A percentile compares a stretch with the other conserved stretches of the same genome.
These are phyloP conservation scores for Paramecium octaurelia DNA, from an alignment of 73 alveolate species.

Conservation along the genomic window DNA sequence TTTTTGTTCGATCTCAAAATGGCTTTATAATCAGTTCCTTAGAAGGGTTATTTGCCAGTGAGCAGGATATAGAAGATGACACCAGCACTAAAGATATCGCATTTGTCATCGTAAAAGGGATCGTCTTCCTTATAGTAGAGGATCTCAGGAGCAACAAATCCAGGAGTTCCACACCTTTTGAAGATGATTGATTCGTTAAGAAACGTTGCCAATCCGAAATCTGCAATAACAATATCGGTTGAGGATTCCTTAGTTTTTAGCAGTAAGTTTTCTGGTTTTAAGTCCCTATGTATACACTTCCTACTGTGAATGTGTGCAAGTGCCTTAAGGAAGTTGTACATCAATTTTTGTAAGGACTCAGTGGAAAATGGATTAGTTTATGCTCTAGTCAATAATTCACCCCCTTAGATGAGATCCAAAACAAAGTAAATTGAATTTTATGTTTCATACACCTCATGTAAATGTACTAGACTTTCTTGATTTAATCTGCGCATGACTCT, in stretches of 20 bases:
- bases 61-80: conserved; percentile 36
- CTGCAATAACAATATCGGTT: conserved; percentile 54
- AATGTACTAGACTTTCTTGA: conserved; percentile 27
- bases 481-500: conserved; percentile 54
- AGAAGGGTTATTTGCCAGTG: conserved; percentile 53
- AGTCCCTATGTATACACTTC: conserved; percentile 45
- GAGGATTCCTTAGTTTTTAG: conserved; percentile 14
- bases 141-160: conserved; percentile 65
- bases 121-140: conserved; percentile 57
- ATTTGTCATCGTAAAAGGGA: conserved; percentile 61
- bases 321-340: conserved; percentile 51
- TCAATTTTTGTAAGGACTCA: conserved; percentile 5
- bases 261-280: conserved; percentile 55
- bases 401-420: conserved; percentile 53
- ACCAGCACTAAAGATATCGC: conserved; percentile 62
- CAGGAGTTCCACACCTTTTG: conserved; percentile 65
- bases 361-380: background rate
- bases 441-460: conserved; percentile 57
- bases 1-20: conserved; percentile 54
- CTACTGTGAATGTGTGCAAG: conserved; percentile 31
- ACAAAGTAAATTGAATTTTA: conserved; percentile 57
- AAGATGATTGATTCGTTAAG: conserved; percentile 31
- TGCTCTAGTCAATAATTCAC: conserved; percentile 49
- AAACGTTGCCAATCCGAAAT: conserved; percentile 60
- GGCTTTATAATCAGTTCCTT: conserved; percentile 52